Base-by-base conservation (phyloP, 2,329 filamentous ascomycete species). In the Colletotrichum sidae region DNA sequence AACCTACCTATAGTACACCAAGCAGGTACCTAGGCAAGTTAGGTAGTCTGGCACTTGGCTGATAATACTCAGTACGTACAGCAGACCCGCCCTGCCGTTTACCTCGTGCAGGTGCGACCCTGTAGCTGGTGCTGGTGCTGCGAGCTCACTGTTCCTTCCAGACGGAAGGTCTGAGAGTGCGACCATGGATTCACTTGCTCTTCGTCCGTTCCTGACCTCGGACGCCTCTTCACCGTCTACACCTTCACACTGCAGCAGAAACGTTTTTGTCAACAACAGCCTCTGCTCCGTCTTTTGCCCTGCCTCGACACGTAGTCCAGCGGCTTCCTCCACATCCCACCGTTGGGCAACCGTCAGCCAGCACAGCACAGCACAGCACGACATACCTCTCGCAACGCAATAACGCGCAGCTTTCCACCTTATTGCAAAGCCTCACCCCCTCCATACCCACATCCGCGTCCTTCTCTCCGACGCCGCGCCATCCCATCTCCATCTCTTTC, bases 391-490 rank as follows among this genome's bases (percentile, higher is more conserved):
- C 44, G 37, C 42, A 46, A 13, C 13, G 33, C 52, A 10, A n/a
- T 41, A 35, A 42, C 39, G 35, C 25, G 39, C 47, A 35, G 34
- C 37, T 25, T 25, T 25, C 25, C 25, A 25, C 4, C 13, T 44
- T 10, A 38, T 42, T 41, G 47, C 61, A 46, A 60, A 65, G 61
- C 61, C 57, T 65, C 62, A 55, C 39, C 17, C 51, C 45, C 44
- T 44, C 45, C 49, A 25, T 25, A 25, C 25, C 25, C 25, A 25
- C 25, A 25, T 25, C 25, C 25, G 25, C 25, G 25, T 25, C 25
- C 25, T 5, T 59, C 55, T 33, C 38, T 37, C 17, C 46, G 15
- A 37, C 41, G 35, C 50, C 33, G 41, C 13, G 34, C 35, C 58
- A n/a, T 39, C 25, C 17, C 51, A 42, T 45, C 52, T 10, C 45